Conservation (phyloP, 805 yeast species). For the Wickerhamiella australiensis region DNA sequence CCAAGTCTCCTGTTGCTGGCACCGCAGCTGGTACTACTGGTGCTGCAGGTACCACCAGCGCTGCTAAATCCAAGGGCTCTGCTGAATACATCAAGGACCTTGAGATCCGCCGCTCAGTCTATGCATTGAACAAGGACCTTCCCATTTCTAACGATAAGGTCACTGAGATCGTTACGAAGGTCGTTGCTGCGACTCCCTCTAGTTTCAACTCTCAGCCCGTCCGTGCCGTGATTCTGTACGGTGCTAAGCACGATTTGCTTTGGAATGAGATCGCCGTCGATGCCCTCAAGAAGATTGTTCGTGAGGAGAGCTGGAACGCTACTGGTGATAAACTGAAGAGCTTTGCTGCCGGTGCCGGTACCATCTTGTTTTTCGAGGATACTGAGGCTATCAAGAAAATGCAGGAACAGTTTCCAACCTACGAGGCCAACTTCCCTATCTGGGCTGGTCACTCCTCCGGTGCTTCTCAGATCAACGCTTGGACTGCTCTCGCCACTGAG, state of each 20-base stretch:
- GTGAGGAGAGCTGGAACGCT: slow-evolving; percentile 30
- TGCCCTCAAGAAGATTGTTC: slow-evolving; percentile 26
- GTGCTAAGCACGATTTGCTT: slow-evolving; percentile 35
- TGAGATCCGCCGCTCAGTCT: slow-evolving; percentile 37
- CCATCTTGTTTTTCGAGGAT: slow-evolving; percentile 39
- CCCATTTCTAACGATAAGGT: slow-evolving; percentile 35
- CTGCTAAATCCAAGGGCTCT: background rate
- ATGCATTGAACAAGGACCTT: slow-evolving; percentile 33
- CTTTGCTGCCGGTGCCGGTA: slow-evolving; percentile 38
- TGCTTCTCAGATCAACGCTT: slow-evolving; percentile 39
- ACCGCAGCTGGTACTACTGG: background rate
- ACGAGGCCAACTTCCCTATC: slow-evolving; percentile 36
- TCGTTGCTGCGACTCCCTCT: slow-evolving; percentile 40
- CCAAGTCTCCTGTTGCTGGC: background rate
- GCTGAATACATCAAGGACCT: slow-evolving; percentile 17
- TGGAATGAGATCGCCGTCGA: slow-evolving; percentile 34
- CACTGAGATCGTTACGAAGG: slow-evolving; percentile 33
- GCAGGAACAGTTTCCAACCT: slow-evolving; percentile 35
- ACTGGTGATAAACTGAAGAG: slow-evolving; percentile 35
- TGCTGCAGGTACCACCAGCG: background rate
- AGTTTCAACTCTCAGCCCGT: slow-evolving; percentile 41
- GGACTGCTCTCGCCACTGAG: slow-evolving; percentile 37
- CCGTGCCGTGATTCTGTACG: slow-evolving; percentile 39
- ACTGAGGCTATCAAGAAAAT: slow-evolving; percentile 30
- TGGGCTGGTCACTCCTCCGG: slow-evolving; percentile 36